phyloP scores from a whole-genome alignment of 2,329 filamentous ascomycete genomes.

The Neopestalotiopsis sp. region DNA sequence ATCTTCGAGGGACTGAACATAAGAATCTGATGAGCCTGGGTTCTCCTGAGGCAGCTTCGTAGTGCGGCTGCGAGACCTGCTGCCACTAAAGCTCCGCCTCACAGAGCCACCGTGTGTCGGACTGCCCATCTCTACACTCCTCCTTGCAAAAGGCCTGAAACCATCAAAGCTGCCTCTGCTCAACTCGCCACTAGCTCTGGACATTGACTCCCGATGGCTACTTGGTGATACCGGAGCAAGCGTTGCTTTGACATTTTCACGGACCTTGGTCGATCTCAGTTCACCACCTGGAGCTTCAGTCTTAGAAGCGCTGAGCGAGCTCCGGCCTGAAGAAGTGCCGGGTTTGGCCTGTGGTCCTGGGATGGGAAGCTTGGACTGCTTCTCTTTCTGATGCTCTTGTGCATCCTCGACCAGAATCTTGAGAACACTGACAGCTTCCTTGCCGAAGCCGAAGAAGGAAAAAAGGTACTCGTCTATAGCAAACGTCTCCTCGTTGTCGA shows the following conservation, averaged over 20 bases:
- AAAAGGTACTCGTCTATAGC: slow-evolving; percentile 99
- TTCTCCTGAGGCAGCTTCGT: slow-evolving; percentile 53
- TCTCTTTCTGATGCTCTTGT: slow-evolving; percentile 48
- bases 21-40: slow-evolving; percentile 75
- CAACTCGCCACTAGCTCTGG: slow-evolving; percentile 60
- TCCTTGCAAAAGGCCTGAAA: slow-evolving; percentile 50
- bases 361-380: slow-evolving; percentile 27
- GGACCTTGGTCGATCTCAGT: slow-evolving; percentile 48
- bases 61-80: slow-evolving; percentile 58
- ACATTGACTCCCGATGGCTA: slow-evolving; percentile 51
- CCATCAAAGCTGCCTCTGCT: slow-evolving; percentile 61
- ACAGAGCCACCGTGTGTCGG: slow-evolving; percentile 48
- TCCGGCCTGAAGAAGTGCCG: slow-evolving; percentile 22
- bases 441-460: slow-evolving; percentile 87
- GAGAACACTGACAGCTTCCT: slow-evolving; percentile 81
- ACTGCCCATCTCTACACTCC: slow-evolving; percentile 59
- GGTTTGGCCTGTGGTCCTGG: slow-evolving; percentile 17
- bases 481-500: slow-evolving; percentile 93
- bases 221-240: slow-evolving; percentile 57
- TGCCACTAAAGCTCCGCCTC: slow-evolving; percentile 68
- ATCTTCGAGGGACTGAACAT: slow-evolving; percentile 74
- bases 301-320: slow-evolving; percentile 23
- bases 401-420: slow-evolving; percentile 74
- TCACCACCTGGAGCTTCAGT: slow-evolving; percentile 19
- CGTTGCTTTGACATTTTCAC: slow-evolving; percentile 67